Percentiles rank a stretch among this genome's conserved stretches.
Evolutionary conservation across 1,284 basidiomycete species (phyloP).

Genomic region (Ganoderma multipileum): DNA sequence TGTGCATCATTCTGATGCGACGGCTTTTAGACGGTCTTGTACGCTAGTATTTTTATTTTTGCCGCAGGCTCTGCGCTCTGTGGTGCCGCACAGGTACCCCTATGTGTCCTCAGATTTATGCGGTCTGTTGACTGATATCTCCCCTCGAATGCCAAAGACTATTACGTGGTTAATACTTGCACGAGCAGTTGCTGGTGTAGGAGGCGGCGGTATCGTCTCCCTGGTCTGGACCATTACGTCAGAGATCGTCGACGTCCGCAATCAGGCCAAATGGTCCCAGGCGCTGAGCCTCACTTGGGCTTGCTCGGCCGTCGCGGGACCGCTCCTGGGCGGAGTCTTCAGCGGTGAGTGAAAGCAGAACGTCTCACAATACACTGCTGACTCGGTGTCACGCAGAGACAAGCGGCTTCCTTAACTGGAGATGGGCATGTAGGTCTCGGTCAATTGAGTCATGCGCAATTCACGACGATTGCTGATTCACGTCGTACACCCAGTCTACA

Average conservation of each 20-base stretch:
- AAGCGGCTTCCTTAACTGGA: slow-evolving; percentile 58
- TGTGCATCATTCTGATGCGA: slow-evolving; percentile 23
- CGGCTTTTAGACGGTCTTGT: slow-evolving; percentile 61
- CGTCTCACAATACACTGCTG: not conserved
- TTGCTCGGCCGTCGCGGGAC: slow-evolving; percentile 81
- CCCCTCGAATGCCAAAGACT: slow-evolving; percentile 47
- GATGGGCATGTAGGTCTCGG: slow-evolving; percentile 77
- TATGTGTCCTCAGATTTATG: not conserved
- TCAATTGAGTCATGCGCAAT: not conserved
- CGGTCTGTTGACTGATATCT: not conserved
- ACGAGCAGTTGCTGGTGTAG: slow-evolving; percentile 70
- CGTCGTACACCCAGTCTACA: slow-evolving; percentile 54
- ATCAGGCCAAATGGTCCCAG: slow-evolving; percentile 82
- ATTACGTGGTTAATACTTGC: slow-evolving; percentile 65
- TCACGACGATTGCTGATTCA: not conserved
- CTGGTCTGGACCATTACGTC: slow-evolving; percentile 84
- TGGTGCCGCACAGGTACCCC: slow-evolving; percentile 67
- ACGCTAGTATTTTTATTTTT: slow-evolving; percentile 73
- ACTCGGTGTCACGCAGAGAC: slow-evolving; percentile 22
- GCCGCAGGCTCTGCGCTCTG: slow-evolving; percentile 75
- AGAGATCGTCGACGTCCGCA: slow-evolving; percentile 73
- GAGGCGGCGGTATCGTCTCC: slow-evolving; percentile 82
- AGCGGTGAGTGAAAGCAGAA: slow-evolving; percentile 60
- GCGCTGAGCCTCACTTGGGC: slow-evolving; percentile 84
- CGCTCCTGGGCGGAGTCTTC: slow-evolving; percentile 78